Base-by-base conservation (phyloP, 106 monocot genomes). In the Platanthera zijinensis region DNA sequence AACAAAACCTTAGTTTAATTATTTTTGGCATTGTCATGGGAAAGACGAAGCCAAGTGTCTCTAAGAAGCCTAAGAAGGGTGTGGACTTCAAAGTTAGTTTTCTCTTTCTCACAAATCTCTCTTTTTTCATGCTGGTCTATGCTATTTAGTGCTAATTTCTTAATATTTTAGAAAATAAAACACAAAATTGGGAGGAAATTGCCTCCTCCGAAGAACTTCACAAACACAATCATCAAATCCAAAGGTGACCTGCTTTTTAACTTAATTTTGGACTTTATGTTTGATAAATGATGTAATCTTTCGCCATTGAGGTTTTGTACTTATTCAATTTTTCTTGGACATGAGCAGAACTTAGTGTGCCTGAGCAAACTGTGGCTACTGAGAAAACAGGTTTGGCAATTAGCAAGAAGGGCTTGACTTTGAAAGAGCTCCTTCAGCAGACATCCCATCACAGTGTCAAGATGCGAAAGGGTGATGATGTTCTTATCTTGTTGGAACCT, bases 381-480 rank as follows among this genome's bases (percentile, higher is more conserved):
- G 91, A 91, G 11, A 87, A 89, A 73, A 69, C 77, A 1, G 93
- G 93, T 9, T 50, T 97, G 71, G 91, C 88, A 0, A 91, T 97
- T 50, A 91, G 83, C 77, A 94, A 83, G 69, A 91, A 87, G 78
- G 96, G 96, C 10, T 76, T 91, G 53, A 97, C 96, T 9, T 81
- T 97, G 51, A 83, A 84, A 79, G 96, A 97, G 82, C 86, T 97
- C 39, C 86, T 97, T 52, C 90, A 91, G 56, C 93, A 97, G 64
- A 86, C 96, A 8, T 93, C 93, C 10, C 96, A 97, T 83, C 89
- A 94, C 78, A 97, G 89, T 89, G 83, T 83, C 8, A 93, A 89
- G 79, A 84, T 83, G 13, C 87, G 96, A 8, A 91, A 80, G 86
- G 84, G 96, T 93, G 48, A 7, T n/a, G 13, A 15, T 71, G 70